Evolutionary conservation across 75 land plant genomes (phyloP).

Genomic region (Selaginella tamariscina): DNA sequence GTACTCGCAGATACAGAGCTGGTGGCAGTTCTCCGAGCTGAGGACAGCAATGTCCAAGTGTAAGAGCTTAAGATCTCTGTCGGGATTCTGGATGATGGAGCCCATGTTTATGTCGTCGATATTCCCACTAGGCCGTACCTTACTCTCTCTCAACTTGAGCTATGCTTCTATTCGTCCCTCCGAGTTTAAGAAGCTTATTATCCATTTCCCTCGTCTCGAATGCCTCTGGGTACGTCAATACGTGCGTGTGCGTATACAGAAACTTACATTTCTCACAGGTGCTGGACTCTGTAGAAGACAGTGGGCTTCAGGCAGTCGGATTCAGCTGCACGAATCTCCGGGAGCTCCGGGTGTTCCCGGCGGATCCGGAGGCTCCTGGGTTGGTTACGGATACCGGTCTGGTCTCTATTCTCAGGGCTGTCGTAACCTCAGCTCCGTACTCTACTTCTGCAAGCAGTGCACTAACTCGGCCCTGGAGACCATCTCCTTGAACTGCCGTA

Average conservation of each 20-base stretch:
- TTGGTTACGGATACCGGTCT: conserved; percentile 1
- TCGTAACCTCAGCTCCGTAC: neutral
- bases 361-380: neutral
- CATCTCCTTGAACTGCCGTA: neutral
- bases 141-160: conserved; percentile 65
- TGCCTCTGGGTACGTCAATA: conserved; percentile 47
- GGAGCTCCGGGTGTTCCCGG: conserved; percentile 2
- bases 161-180: conserved; percentile 44
- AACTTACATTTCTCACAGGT: no score
- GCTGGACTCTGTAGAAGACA: neutral
- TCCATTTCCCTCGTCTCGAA: conserved; percentile 47
- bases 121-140: conserved; percentile 38
- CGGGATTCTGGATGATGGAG: conserved; percentile 66
- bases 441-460: conserved; percentile 12
- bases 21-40: conserved; percentile 24
- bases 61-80: conserved; percentile 47
- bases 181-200: conserved; percentile 51
- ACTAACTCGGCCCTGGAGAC: neutral
- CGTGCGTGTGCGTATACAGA: no score
- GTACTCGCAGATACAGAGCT: conserved; percentile 24
- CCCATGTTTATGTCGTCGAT: conserved; percentile 46
- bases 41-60: conserved; percentile 37
- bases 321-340: neutral
- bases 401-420: conserved; percentile 6
- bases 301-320: neutral